Conservation (phyloP, 306 rosid genomes). For the Astragalus membranaceus region DNA sequence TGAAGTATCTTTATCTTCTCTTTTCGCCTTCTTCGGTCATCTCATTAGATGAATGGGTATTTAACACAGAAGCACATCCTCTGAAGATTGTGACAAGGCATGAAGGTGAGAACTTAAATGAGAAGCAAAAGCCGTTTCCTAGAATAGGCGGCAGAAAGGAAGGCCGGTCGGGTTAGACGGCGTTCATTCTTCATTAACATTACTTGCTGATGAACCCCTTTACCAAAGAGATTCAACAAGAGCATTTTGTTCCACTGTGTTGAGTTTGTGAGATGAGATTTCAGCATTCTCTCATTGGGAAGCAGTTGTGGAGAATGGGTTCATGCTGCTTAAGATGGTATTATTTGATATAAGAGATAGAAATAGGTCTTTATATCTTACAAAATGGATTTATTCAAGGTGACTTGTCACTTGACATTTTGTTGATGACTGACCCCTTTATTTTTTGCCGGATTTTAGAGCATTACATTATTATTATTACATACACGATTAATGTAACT, state of each 20-base stretch:
- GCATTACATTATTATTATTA: neutral
- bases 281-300: neutral
- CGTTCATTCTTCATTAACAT: neutral
- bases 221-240: conserved; percentile 20
- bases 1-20: conserved; percentile 91
- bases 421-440: conserved; percentile 28
- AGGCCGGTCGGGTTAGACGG: conserved; percentile 45
- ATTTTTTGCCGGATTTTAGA: neutral
- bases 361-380: conserved; percentile 17
- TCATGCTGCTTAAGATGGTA: conserved; percentile 19
- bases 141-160: conserved; percentile 76
- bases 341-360: conserved; percentile 24
- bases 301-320: too few relatives aligned
- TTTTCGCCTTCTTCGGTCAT: conserved; percentile 88
- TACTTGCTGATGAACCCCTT: conserved; percentile 25
- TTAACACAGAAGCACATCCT: conserved; percentile 98
- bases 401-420: conserved; percentile 22
- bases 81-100: conserved; percentile 53
- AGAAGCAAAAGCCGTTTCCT: conserved; percentile 29
- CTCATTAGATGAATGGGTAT: conserved; percentile 91
- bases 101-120: conserved; percentile 34
- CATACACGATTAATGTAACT: neutral
- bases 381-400: conserved; percentile 21
- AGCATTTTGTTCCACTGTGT: conserved; percentile 16
- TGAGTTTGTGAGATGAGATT: conserved; percentile 24